A percentile compares a stretch with the other conserved stretches of the same genome.
Conservation (phyloP, 2,329 filamentous ascomycete genomes). For the Hawksworthiomyces lignivorus region DNA sequence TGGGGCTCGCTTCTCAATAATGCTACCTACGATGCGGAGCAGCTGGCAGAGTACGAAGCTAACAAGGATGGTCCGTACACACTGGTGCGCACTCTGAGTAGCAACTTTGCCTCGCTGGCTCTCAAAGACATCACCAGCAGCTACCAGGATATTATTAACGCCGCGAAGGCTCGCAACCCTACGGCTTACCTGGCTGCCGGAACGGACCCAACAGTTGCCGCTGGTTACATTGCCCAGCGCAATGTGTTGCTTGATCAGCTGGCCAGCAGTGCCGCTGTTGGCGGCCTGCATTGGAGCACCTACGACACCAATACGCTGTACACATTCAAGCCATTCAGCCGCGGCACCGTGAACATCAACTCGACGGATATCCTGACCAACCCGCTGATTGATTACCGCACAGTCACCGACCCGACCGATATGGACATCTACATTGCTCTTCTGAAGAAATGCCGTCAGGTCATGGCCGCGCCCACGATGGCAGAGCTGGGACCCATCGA, state of each 20-base stretch:
- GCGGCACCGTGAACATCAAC: conserved; percentile 30
- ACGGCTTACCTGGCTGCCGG: conserved; percentile 23
- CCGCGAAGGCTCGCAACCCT: conserved; percentile 6
- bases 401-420: conserved; percentile 30
- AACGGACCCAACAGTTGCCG: conserved; percentile 27
- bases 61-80: conserved; percentile 24
- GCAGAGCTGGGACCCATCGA: conserved; percentile 22
- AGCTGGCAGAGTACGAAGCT: conserved; percentile 23
- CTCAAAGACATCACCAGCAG: conserved; percentile 25
- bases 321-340: conserved; percentile 23
- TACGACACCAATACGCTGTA: conserved; percentile 22
- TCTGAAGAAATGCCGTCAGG: conserved; percentile 25
- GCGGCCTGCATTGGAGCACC: conserved; percentile 25
- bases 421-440: conserved; percentile 25
- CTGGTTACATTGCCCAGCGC: conserved; percentile 29
- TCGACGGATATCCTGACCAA: conserved; percentile 23
- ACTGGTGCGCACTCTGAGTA: conserved; percentile 20
- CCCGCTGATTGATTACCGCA: conserved; percentile 31
- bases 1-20: conserved; percentile 23
- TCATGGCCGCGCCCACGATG: conserved; percentile 25
- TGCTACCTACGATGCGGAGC: conserved; percentile 25
- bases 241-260: conserved; percentile 23
- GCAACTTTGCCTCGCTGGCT: conserved; percentile 24
- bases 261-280: conserved; percentile 17
- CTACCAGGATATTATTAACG: conserved; percentile 18